phyloP scores from a whole-genome alignment of 768 basidiomycete genomes.

The Amanita inopinata region DNA sequence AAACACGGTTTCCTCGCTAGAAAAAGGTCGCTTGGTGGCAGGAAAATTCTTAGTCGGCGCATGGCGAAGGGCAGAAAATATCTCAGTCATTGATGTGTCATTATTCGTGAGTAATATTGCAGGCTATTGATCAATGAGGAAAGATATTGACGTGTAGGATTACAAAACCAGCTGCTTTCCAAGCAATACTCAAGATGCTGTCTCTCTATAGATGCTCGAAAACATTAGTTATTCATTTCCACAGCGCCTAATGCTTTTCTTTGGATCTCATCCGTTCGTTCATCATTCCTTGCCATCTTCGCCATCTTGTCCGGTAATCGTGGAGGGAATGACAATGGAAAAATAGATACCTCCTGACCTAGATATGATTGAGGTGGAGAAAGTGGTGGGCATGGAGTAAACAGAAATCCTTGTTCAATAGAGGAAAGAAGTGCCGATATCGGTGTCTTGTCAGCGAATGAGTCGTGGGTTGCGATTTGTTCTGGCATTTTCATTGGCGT shows the following conservation, averaged over 20 bases:
- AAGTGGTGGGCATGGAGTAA: constrained; percentile 52
- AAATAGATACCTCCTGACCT: not conserved
- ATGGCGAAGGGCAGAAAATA: constrained; percentile 69
- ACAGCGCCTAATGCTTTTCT: not conserved
- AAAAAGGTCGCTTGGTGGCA: constrained; percentile 56
- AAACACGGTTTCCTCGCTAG: constrained; percentile 86
- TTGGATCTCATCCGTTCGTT: not conserved
- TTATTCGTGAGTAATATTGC: not conserved
- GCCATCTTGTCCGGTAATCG: constrained; percentile 1
- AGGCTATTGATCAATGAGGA: too few relatives aligned
- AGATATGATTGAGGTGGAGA: constrained; percentile 44
- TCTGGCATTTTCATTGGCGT: constrained; percentile 2
- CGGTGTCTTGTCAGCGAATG: constrained; percentile 35
- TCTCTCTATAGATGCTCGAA: constrained; percentile 7
- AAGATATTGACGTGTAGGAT: too few relatives aligned
- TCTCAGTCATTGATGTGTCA: constrained; percentile 54
- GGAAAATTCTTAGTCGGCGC: constrained; percentile 63
- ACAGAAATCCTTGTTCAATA: constrained; percentile 61
- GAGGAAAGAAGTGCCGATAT: constrained; percentile 55
- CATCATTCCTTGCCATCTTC: not conserved
- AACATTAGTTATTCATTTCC: constrained; percentile 7
- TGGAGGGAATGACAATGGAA: not conserved
- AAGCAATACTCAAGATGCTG: too few relatives aligned
- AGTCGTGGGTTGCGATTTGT: not conserved
- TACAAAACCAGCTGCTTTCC: too few relatives aligned